Evolutionary conservation across 129 eudicot genomes (phyloP), one percentile per base, ranked within the genome.

Genomic region (Arctium lappa): DNA sequence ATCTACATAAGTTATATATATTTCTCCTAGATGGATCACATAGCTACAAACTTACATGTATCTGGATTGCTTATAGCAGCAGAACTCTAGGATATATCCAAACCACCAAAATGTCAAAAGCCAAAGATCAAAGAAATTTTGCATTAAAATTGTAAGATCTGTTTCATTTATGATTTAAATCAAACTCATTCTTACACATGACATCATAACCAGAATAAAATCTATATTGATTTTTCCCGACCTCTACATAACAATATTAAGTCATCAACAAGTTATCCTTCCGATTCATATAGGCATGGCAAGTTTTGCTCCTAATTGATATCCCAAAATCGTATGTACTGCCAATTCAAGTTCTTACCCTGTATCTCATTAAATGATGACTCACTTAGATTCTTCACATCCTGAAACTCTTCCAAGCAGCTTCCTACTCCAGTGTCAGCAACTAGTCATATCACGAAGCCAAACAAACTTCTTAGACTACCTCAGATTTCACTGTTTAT

Each of bases 341-440:
- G 60, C 9, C 39, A 50, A 3, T 71, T 16, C n/a, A 73, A 48
- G 40, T 10, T 22, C 82, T 75, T 76, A 88, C 94, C 95, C 87
- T 91, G 89, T 72, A 79, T 85, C 69, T 84, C 78, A 56, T 79
- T 85, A 73, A 82, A 29, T 62, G 53, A 15, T 39, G 87, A 83
- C 76, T 85, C 84, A 12, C 70, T 72, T 42, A 85, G 18, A 79
- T 80, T 84, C 85, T 83, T 86, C 84, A 93, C 66, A 42, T 82
- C 86, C 84, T 83, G 95, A 82, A 91, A 89, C 84, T 95, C 99
- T 75, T 91, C 94, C 90, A 91, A 79, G 78, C 83, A 83, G 90
- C 97, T 93, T 75, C 98, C 98, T 72, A 82, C 82, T 48, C 99
- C 99, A 1, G 99, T 95, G 85, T 95, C 99, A 79, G 99, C 93